Evolutionary conservation across 2,329 filamentous ascomycete species (phyloP).

Genomic region (Lachnellula suecica): DNA sequence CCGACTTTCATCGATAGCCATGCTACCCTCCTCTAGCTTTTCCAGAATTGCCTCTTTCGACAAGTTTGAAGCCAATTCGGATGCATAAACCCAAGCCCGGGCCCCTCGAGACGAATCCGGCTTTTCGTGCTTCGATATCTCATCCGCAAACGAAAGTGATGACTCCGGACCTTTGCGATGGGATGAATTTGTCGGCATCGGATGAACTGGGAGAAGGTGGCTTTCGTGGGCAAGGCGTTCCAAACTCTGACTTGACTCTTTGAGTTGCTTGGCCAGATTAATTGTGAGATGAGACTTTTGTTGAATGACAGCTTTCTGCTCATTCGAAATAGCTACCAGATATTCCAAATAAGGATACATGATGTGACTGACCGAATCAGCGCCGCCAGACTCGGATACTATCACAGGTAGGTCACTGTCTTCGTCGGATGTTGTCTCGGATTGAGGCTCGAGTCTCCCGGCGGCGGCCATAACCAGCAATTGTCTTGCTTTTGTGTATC

Average conservation of each 20-base stretch:
- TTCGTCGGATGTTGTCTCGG: conserved; percentile 2
- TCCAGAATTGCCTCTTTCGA: conserved; percentile 59
- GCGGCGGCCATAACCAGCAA: conserved; percentile 40
- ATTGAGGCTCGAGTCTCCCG: conserved; percentile 8
- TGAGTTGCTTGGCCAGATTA: conserved; percentile 49
- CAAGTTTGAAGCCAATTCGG: conserved; percentile 58
- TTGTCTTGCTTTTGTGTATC: conserved; percentile 51
- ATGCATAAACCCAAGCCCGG: conserved; percentile 59
- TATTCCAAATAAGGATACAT: conserved; percentile 56
- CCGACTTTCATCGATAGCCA: conserved; percentile 53
- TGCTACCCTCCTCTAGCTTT: conserved; percentile 57
- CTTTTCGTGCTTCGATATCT: conserved; percentile 38
- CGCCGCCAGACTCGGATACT: conserved; percentile 3
- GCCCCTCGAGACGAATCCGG: conserved; percentile 44
- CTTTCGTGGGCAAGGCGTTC: conserved; percentile 60
- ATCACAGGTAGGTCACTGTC: background rate
- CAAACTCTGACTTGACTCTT: conserved; percentile 49
- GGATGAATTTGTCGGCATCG: conserved; percentile 37
- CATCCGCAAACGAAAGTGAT: conserved; percentile 45
- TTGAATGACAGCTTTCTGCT: conserved; percentile 56
- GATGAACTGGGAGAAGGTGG: conserved; percentile 55
- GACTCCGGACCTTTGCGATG: conserved; percentile 27
- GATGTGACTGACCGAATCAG: conserved; percentile 40
- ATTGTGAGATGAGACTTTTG: conserved; percentile 58
- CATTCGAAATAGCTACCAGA: conserved; percentile 51